phyloP scores from a whole-genome alignment of 2,329 filamentous ascomycete species.

The Microdochium bolleyi region DNA sequence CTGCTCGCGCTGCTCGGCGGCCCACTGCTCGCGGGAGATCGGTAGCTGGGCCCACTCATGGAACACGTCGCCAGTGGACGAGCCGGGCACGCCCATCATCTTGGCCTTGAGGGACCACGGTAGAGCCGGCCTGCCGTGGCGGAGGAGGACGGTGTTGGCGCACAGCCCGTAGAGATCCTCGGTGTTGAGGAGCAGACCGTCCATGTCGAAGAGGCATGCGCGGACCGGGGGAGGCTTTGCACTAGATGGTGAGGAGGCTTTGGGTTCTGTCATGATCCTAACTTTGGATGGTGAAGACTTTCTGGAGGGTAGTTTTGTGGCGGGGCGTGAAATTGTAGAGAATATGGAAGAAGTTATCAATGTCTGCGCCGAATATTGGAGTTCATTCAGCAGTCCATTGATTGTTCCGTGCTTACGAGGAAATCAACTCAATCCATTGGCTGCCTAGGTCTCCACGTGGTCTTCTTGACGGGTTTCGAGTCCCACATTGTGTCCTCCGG shows the following conservation, averaged over 20 bases:
- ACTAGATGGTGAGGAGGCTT: background rate
- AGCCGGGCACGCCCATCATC: conserved; percentile 54
- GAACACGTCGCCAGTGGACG: conserved; percentile 15
- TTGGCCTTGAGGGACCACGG: conserved; percentile 71
- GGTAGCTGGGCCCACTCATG: conserved; percentile 64
- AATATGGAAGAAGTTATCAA: no score
- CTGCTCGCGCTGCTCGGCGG: conserved; percentile 38
- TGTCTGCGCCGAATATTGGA: no score
- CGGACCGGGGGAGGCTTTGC: conserved; percentile 44
- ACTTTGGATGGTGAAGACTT: no score
- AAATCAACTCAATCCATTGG: no score
- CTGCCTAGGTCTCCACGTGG: no score
- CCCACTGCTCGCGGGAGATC: conserved; percentile 52
- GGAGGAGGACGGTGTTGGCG: conserved; percentile 57
- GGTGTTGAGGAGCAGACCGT: conserved; percentile 66
- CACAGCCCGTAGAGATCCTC: conserved; percentile 64
- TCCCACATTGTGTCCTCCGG: no score
- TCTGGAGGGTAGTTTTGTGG: no score
- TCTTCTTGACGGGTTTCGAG: no score
- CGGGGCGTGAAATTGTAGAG: no score
- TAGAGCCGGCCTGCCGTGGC: conserved; percentile 51
- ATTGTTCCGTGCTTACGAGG: no score
- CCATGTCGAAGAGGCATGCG: conserved; percentile 75
- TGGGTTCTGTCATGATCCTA: background rate
- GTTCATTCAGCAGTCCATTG: no score